phyloP scores from a whole-genome alignment of 192 early-diverging fungal species.

The Glomus cerebriforme region DNA sequence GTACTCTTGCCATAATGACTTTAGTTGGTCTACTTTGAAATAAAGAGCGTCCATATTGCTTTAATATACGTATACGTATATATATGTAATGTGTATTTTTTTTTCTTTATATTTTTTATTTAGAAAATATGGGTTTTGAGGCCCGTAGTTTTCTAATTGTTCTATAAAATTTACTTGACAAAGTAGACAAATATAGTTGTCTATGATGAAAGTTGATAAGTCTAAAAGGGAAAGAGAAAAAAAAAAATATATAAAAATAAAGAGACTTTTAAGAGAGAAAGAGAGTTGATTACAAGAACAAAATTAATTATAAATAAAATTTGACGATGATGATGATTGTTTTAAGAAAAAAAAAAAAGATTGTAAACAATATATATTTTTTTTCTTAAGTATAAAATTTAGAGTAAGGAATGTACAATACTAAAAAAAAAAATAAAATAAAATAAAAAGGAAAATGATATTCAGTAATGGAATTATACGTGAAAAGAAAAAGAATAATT shows the following conservation, averaged over 20 bases:
- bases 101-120: background rate
- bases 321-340: background rate
- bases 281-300: too few relatives aligned
- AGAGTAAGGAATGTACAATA: too few relatives aligned
- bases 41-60: conserved; percentile 19
- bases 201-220: too few relatives aligned
- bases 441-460: background rate
- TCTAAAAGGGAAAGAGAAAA: too few relatives aligned
- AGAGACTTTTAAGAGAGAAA: too few relatives aligned
- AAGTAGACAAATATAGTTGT: too few relatives aligned
- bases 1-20: conserved; percentile 23
- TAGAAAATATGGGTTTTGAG: background rate
- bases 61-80: too few relatives aligned
- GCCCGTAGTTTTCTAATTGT: background rate
- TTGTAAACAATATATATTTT: too few relatives aligned
- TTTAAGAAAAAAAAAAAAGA: background rate
- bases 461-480: background rate
- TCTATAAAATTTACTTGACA: too few relatives aligned
- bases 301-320: background rate
- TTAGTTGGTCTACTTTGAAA: conserved; percentile 18
- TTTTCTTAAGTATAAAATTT: too few relatives aligned
- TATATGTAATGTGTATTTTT: background rate
- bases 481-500: background rate
- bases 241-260: too few relatives aligned
- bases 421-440: too few relatives aligned